Conservation (phyloP, 208 protist species). For the Wallacemonas sp. region DNA sequence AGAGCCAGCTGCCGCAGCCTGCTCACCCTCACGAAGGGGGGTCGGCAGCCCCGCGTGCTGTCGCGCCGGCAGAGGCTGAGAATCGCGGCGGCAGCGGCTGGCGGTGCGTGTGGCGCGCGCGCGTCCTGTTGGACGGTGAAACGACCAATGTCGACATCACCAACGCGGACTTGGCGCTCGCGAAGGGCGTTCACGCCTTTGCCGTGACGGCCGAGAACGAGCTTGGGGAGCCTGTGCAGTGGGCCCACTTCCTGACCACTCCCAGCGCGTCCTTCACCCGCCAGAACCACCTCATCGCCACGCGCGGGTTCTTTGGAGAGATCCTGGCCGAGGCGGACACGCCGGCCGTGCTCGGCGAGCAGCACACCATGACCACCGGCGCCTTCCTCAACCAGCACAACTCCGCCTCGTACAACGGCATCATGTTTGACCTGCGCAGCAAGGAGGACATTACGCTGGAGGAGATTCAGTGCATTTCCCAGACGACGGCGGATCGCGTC, state of each 20-base stretch:
- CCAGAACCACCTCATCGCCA: constrained; percentile 49
- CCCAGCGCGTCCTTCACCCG: constrained; percentile 32
- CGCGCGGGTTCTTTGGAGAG: constrained; percentile 57
- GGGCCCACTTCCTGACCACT: constrained; percentile 20
- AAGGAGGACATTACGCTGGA: constrained; percentile 86
- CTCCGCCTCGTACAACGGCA: constrained; percentile 89
- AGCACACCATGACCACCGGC: constrained; percentile 75
- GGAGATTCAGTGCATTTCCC: constrained; percentile 85
- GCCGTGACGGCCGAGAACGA: constrained; percentile 36
- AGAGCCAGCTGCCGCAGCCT: no score
- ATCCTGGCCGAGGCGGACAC: constrained; percentile 48
- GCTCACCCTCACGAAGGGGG: no score
- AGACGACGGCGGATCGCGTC: constrained; percentile 74
- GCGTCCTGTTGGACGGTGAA: constrained; percentile 42
- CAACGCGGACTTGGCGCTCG: constrained; percentile 25
- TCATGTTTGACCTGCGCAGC: constrained; percentile 91
- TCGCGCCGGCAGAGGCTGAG: no score
- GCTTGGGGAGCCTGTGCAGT: constrained; percentile 28
- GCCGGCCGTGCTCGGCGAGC: constrained; percentile 41
- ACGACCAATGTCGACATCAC: constrained; percentile 34
- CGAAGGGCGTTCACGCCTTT: constrained; percentile 41
- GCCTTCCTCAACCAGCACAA: constrained; percentile 71
- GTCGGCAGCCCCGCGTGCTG: no score
- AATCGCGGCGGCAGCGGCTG: constrained; percentile 17
- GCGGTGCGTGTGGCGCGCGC: constrained; percentile 59